phyloP scores from a whole-genome alignment of 768 basidiomycete genomes.

The Boletus vinaceobasis region DNA sequence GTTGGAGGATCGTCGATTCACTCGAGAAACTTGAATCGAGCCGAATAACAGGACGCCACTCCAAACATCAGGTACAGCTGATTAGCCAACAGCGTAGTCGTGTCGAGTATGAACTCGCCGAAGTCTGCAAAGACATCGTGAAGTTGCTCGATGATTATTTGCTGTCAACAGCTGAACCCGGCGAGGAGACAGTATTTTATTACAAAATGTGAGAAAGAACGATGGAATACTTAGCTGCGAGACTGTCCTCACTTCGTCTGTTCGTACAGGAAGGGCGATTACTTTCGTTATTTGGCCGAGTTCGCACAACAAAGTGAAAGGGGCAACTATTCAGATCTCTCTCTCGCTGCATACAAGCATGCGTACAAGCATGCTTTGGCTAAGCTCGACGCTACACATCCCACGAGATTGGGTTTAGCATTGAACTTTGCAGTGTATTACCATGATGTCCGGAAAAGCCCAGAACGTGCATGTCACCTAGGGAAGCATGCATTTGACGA shows the following conservation, averaged over 20 bases:
- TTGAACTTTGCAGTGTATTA: slow-evolving; percentile 95
- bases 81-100: slow-evolving; percentile 70
- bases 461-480: slow-evolving; percentile 82
- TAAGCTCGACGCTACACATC: slow-evolving; percentile 75
- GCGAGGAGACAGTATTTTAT: slow-evolving; percentile 88
- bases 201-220: slow-evolving; percentile 69
- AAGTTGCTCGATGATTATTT: slow-evolving; percentile 59
- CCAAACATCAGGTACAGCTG: slow-evolving; percentile 51
- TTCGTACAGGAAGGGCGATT: slow-evolving; percentile 72
- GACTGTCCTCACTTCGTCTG: slow-evolving; percentile 7
- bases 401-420: slow-evolving; percentile 83
- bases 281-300: slow-evolving; percentile 88
- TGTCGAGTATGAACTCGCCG: slow-evolving; percentile 74
- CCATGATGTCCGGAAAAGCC: slow-evolving; percentile 81
- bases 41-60: slow-evolving; percentile 29
- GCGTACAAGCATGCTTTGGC: slow-evolving; percentile 80
- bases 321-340: slow-evolving; percentile 65
- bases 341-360: slow-evolving; percentile 80
- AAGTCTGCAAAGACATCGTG: slow-evolving; percentile 78
- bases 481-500: slow-evolving; percentile 93
- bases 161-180: slow-evolving; percentile 59
- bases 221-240: neutral
- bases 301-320: slow-evolving; percentile 72
- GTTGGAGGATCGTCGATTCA: slow-evolving; percentile 78
- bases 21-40: slow-evolving; percentile 60